These are phyloP conservation scores for Kodamaea sp. DNA, from an alignment of 1,139 yeast genomes.

Conservation along the genomic window DNA sequence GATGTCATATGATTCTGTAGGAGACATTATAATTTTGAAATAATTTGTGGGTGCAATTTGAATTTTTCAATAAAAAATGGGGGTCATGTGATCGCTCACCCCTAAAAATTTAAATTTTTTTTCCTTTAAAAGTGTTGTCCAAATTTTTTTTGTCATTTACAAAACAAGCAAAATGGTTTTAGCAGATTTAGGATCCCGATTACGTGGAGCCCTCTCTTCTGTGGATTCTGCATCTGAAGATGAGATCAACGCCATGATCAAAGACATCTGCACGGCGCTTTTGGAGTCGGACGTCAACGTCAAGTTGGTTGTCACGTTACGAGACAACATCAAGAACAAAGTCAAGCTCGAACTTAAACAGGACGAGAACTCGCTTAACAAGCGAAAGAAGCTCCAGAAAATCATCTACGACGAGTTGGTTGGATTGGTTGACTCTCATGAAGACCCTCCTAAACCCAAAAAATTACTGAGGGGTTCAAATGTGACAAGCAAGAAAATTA, in stretches of 20 bases:
- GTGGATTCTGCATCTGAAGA: conserved; percentile 42
- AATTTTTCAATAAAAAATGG: no score
- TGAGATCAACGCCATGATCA: conserved; percentile 56
- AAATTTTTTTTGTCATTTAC: no score
- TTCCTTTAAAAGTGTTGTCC: no score
- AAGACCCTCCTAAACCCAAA: conserved; percentile 79
- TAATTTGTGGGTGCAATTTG: no score
- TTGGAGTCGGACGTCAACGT: conserved; percentile 92
- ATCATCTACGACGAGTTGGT: conserved; percentile 92
- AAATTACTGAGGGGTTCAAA: conserved; percentile 36
- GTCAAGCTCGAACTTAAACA: conserved; percentile 50
- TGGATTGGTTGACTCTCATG: conserved; percentile 68
- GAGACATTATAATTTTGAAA: no score
- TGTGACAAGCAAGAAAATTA: neutral
- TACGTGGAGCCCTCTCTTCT: conserved; percentile 67
- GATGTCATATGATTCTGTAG: no score
- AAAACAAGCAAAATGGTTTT: conserved; percentile 60
- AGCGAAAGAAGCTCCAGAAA: conserved; percentile 80
- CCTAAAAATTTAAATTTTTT: no score
- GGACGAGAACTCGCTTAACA: conserved; percentile 54
- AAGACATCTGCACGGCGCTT: conserved; percentile 85
- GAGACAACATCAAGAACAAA: conserved; percentile 66
- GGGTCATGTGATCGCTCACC: no score
- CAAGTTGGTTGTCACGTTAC: conserved; percentile 69
- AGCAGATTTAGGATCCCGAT: conserved; percentile 88